These are phyloP conservation scores for Epichloe uncinata DNA, from an alignment of 2,329 filamentous ascomycete species.

Conservation along the genomic window DNA sequence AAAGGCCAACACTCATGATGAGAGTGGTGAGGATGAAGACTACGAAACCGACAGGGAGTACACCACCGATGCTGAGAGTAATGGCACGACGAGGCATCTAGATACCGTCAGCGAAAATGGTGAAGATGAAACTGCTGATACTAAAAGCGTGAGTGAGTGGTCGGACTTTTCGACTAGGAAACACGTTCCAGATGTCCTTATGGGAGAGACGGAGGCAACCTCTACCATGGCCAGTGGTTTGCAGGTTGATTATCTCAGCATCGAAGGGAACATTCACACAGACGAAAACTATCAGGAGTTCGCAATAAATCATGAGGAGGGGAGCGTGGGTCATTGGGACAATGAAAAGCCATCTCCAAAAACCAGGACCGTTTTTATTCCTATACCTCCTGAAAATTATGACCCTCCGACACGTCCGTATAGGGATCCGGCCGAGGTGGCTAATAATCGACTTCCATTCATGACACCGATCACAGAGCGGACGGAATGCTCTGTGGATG, in stretches of 20 bases:
- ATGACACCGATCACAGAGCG: conserved; percentile 98
- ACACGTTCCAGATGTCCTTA: conserved; percentile 43
- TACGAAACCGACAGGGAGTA: conserved; percentile 66
- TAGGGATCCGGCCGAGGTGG: conserved; percentile 64
- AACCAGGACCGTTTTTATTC: conserved; percentile 57
- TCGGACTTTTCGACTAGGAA: conserved; percentile 72
- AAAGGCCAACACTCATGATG: conserved; percentile 20
- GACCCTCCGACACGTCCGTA: conserved; percentile 67
- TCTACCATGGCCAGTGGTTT: conserved; percentile 16
- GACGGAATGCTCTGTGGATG: conserved; percentile 74
- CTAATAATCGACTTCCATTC: conserved; percentile 86
- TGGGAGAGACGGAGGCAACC: conserved; percentile 16
- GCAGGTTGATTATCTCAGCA: not conserved
- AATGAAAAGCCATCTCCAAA: conserved; percentile 30
- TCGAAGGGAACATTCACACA: not conserved
- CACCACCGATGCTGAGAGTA: conserved; percentile 77
- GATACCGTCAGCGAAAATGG: conserved; percentile 26
- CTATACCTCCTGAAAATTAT: conserved; percentile 76
- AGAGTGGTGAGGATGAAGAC: conserved; percentile 47
- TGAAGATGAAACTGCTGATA: conserved; percentile 40
- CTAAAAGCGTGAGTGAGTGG: conserved; percentile 65
- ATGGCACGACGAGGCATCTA: conserved; percentile 59
- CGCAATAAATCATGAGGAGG: conserved; percentile 20
- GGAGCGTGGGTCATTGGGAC: conserved; percentile 28
- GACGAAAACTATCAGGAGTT: conserved; percentile 14